Conservation (phyloP, 345 rosid genomes). For the Brassica nigra region DNA sequence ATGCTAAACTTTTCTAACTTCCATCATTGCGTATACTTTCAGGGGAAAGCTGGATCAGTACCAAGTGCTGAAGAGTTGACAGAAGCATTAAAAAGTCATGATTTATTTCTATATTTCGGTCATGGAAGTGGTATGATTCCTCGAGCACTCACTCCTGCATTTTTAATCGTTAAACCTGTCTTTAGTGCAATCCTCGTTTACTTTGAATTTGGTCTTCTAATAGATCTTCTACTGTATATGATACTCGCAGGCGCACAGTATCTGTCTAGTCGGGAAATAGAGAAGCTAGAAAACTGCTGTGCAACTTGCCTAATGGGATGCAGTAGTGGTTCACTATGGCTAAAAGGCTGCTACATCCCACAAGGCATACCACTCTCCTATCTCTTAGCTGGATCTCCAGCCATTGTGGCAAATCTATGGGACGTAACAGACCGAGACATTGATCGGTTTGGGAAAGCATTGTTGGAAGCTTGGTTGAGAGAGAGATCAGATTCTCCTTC, state of each 20-base stretch:
- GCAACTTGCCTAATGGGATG: conserved; percentile 92
- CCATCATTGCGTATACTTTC: conserved; percentile 17
- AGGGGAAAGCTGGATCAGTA: conserved; percentile 88
- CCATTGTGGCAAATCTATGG: conserved; percentile 83
- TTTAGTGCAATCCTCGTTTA: conserved; percentile 2
- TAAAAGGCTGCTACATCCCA: conserved; percentile 76
- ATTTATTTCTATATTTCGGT: conserved; percentile 87
- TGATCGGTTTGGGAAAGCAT: conserved; percentile 80
- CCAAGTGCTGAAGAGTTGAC: conserved; percentile 72
- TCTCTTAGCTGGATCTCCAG: conserved; percentile 80
- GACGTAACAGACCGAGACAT: conserved; percentile 95
- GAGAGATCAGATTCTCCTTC: conserved; percentile 56
- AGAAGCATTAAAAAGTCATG: conserved; percentile 72
- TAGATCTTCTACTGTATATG: conserved; percentile 9
- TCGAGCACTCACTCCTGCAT: neutral
- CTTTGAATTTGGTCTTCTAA: conserved; percentile 14
- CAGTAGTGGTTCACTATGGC: conserved; percentile 77
- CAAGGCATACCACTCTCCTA: conserved; percentile 75
- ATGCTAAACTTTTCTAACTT: conserved; percentile 1
- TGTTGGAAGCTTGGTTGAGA: conserved; percentile 74
- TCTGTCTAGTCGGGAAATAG: conserved; percentile 62
- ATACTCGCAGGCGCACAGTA: conserved; percentile 69
- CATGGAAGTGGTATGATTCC: conserved; percentile 86
- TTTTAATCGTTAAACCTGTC: neutral
- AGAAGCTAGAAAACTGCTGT: conserved; percentile 74